Evolutionary conservation across 2,329 filamentous ascomycete genomes (phyloP).

Genomic region (Epichloe gansuensis): DNA sequence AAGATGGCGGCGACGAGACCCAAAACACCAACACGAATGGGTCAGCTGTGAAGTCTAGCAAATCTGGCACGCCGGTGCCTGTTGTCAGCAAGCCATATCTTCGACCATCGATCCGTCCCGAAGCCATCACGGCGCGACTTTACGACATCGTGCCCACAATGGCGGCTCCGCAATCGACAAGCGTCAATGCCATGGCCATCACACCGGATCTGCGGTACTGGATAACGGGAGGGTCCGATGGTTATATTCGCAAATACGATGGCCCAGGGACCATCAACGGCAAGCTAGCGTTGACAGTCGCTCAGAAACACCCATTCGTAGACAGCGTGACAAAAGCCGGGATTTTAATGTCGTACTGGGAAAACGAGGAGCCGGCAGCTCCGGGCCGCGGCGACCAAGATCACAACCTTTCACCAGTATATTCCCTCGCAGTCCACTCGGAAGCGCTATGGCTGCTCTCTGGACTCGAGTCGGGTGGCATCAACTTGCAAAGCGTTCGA

Average conservation of each 20-base stretch:
- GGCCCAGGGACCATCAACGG: conserved; percentile 91
- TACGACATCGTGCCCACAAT: conserved; percentile 98
- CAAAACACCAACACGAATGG: conserved; percentile 13
- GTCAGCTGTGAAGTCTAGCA: conserved; percentile 8
- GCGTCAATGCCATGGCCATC: conserved; percentile 81
- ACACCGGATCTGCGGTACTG: conserved; percentile 93
- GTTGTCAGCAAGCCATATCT: conserved; percentile 8
- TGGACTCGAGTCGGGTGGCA: conserved; percentile 78
- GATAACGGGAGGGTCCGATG: conserved; percentile 85
- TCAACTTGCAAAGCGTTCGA: conserved; percentile 84
- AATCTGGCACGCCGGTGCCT: conserved; percentile 18
- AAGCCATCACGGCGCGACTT: conserved; percentile 63
- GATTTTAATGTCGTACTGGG: conserved; percentile 93
- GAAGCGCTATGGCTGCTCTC: conserved; percentile 85
- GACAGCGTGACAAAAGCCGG: conserved; percentile 95
- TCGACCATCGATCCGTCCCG: conserved; percentile 56
- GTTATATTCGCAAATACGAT: conserved; percentile 94
- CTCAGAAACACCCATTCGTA: conserved; percentile 91
- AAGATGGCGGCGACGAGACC: conserved; percentile 20
- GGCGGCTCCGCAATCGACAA: conserved; percentile 88
- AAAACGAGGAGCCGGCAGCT: conserved; percentile 68
- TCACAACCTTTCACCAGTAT: conserved; percentile 69
- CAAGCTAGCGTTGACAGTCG: conserved; percentile 84
- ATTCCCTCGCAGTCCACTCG: conserved; percentile 83
- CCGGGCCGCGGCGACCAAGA: conserved; percentile 39